phyloP scores from a whole-genome alignment of 2,329 filamentous ascomycete species.

The Aspergillus sp. region DNA sequence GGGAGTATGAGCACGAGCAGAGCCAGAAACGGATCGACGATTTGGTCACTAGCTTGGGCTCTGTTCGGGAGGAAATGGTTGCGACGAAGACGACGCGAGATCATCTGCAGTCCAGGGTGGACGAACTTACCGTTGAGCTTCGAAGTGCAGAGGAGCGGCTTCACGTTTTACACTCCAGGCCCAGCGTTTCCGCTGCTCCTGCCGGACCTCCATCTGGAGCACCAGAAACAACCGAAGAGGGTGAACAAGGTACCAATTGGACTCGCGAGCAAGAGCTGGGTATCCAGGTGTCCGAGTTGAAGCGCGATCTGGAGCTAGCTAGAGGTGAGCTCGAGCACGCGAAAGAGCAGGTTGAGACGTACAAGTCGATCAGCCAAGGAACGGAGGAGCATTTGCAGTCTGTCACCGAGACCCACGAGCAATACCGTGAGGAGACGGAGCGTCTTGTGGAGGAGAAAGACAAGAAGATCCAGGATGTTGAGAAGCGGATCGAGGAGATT shows the following conservation, averaged over 20 bases:
- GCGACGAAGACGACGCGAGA: conserved; percentile 79
- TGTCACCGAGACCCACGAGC: conserved; percentile 68
- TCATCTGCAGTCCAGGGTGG: conserved; percentile 77
- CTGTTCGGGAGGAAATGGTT: conserved; percentile 77
- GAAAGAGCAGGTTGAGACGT: conserved; percentile 73
- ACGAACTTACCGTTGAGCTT: conserved; percentile 80
- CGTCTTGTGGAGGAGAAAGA: conserved; percentile 67
- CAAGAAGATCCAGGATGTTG: conserved; percentile 65
- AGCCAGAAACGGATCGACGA: conserved; percentile 88
- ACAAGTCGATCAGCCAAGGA: conserved; percentile 76
- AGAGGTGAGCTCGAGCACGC: conserved; percentile 72
- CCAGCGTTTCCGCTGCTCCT: conserved; percentile 51
- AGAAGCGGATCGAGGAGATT: conserved; percentile 75
- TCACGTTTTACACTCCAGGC: conserved; percentile 69
- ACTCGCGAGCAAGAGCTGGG: conserved; percentile 69
- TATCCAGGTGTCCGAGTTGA: conserved; percentile 75
- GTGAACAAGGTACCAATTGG: conserved; percentile 48
- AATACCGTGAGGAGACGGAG: conserved; percentile 83
- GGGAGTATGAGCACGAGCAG: conserved; percentile 84
- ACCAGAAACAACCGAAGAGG: conserved; percentile 33
- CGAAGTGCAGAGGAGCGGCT: conserved; percentile 82
- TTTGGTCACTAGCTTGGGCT: conserved; percentile 66
- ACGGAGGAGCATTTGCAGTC: conserved; percentile 81
- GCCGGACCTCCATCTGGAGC: conserved; percentile 35
- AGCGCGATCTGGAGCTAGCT: conserved; percentile 73